These are phyloP conservation scores for Endothia cerciana DNA, from an alignment of 2,329 filamentous ascomycete species.

Conservation along the genomic window DNA sequence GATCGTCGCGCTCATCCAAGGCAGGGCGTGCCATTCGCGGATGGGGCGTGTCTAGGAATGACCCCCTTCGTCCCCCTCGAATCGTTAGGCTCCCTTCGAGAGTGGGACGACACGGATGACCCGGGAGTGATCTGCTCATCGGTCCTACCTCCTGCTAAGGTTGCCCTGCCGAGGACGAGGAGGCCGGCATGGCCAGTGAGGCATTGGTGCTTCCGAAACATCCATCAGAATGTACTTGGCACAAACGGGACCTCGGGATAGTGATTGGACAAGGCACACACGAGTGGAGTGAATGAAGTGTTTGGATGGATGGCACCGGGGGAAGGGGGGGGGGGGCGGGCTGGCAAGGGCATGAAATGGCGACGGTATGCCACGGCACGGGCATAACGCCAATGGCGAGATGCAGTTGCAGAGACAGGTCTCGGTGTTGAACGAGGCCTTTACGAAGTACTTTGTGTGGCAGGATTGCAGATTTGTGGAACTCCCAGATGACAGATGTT, in stretches of 20 bases:
- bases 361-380: neutral
- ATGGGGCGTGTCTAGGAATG: constrained; percentile 1
- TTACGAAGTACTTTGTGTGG: neutral
- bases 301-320: neutral
- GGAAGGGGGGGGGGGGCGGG: neutral
- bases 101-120: neutral
- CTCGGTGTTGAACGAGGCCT: neutral
- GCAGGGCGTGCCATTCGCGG: neutral
- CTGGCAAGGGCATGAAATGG: neutral
- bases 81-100: neutral
- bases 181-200: neutral
- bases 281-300: neutral
- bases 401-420: constrained; percentile 1
- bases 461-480: neutral
- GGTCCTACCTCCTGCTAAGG: neutral
- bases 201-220: neutral
- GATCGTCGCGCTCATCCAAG: constrained; percentile 1
- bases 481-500: neutral
- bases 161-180: neutral
- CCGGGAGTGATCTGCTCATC: neutral
- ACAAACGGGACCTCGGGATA: neutral
- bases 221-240: constrained; percentile 1
- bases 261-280: neutral
- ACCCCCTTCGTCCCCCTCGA: neutral
- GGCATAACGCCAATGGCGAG: constrained; percentile 1